Evolutionary conservation across 768 basidiomycete species (phyloP), one percentile per base, ranked within the genome.

Genomic region (Phaeolepiota aurea): DNA sequence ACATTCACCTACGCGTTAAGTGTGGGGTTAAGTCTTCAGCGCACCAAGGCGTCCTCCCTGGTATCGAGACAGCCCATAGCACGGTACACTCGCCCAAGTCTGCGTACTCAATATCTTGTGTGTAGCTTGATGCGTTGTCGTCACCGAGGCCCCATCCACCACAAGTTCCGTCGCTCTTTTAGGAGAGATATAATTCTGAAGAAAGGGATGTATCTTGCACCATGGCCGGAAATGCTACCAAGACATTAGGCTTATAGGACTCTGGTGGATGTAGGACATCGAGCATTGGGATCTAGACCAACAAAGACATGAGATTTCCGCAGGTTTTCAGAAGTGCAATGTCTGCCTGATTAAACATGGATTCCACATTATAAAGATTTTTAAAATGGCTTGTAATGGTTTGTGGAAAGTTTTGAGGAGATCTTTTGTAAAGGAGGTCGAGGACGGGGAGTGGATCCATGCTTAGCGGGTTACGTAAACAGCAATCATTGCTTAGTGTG

Each of bases 121-220:
- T 16, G 12, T 15, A 9, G 18, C 18, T 7, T 18, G 48, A 43
- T n/a, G 53, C 49, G 32, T 58, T 55, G 18, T 58, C 54, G 14
- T 65, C 71, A 37, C 50, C 57, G 18, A 84, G 58, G 4, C 84
- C 87, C 87, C 87, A 89, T n/a, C 87, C 87, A 19, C 83, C 85
- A 42, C 72, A 76, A 32, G 51, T 53, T 1, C 64, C 67, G 23
- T 63, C 55, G 32, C 52, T 42, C 18, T 64, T 56, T 31, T 53
- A 66, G 2, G 77, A 71, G 31, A 86, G 63, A 57, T 90, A 90
- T 46, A 91, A 65, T 53, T 88, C 83, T 0, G 76, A 73, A 3
- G 82, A 77, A 13, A 72, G 54, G 2, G 86, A 85, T 2, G 85
- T 87, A 53, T 89, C 87, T 55, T 91, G 88, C 20, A 89, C 68